Evolutionary conservation across 164 flowering plant species (phyloP).

Genomic region (Sextonia rubra): DNA sequence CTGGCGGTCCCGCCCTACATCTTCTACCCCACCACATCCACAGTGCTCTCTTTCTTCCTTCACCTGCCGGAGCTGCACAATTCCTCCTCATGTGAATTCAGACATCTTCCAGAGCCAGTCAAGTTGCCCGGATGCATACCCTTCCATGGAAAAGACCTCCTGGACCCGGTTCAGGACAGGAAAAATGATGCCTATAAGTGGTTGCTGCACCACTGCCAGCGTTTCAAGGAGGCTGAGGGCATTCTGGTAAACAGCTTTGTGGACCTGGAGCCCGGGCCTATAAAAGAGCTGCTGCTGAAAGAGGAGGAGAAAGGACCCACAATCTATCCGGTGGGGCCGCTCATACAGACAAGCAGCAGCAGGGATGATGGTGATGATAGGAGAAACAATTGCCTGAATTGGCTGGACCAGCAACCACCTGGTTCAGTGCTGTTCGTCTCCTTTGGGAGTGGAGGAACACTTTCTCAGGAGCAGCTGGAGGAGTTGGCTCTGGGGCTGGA

Average conservation of each 20-base stretch:
- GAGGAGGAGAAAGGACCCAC: conserved; percentile 3
- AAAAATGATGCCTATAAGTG: conserved; percentile 19
- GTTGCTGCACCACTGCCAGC: conserved; percentile 13
- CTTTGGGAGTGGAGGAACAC: conserved; percentile 48
- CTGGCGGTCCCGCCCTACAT: conserved; percentile 25
- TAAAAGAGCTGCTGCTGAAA: conserved; percentile 14
- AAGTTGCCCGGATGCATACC: conserved; percentile 36
- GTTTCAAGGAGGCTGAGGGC: conserved; percentile 19
- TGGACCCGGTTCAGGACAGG: conserved; percentile 28
- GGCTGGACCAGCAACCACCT: conserved; percentile 39
- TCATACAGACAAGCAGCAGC: conserved; percentile 7
- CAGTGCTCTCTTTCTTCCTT: conserved; percentile 22
- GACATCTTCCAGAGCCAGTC: conserved; percentile 26
- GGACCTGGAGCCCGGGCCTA: conserved; percentile 20
- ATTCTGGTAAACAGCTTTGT: conserved; percentile 27
- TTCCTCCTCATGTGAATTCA: conserved; percentile 20
- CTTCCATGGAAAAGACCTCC: conserved; percentile 19
- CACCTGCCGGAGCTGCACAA: conserved; percentile 29
- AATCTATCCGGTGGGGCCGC: conserved; percentile 35
- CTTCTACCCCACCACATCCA: conserved; percentile 34
- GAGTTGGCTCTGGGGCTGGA: conserved; percentile 40
- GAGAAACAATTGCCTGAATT: conserved; percentile 15
- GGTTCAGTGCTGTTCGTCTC: conserved; percentile 33
- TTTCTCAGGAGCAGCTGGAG: conserved; percentile 19
- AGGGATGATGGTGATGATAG: not conserved